Conservation (phyloP, 2,329 filamentous ascomycete genomes). For the Dactylellina haptotyla region DNA sequence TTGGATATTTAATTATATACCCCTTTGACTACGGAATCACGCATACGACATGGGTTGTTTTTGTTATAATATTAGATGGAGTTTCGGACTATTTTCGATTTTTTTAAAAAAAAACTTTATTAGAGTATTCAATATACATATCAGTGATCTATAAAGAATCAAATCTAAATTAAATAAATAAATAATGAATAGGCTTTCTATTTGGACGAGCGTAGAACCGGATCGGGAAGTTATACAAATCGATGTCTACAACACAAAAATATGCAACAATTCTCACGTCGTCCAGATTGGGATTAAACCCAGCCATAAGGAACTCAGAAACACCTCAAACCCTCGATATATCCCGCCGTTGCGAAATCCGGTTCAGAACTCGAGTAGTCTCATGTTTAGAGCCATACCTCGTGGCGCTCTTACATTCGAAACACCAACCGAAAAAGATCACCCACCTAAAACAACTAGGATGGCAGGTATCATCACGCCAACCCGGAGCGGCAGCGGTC, state of each 20-base stretch:
- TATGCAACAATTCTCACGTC: conserved; percentile 15
- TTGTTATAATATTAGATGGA: conserved; percentile 27
- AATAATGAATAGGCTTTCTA: conserved; percentile 8
- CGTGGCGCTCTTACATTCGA: background rate
- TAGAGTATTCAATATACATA: conserved; percentile 14
- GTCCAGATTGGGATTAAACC: background rate
- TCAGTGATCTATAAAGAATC: background rate
- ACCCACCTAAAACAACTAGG: background rate
- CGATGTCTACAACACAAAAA: conserved; percentile 29
- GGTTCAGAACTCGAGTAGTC: too few relatives aligned
- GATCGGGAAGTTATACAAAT: too few relatives aligned
- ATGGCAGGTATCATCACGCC: background rate
- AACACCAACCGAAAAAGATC: background rate
- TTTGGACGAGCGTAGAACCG: too few relatives aligned
- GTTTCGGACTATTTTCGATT: conserved; percentile 35
- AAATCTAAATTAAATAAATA: background rate
- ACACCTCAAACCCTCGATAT: conserved; percentile 33
- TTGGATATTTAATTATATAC: conserved; percentile 22
- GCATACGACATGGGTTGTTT: conserved; percentile 15
- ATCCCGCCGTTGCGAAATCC: too few relatives aligned
- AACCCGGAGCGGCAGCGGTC: too few relatives aligned
- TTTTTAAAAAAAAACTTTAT: conserved; percentile 4
- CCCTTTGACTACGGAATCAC: conserved; percentile 15
- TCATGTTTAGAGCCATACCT: background rate
- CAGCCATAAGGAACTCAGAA: conserved; percentile 42